Base-by-base conservation (phyloP, 768 basidiomycete genomes). In the Dioszegia aurantiaca region DNA sequence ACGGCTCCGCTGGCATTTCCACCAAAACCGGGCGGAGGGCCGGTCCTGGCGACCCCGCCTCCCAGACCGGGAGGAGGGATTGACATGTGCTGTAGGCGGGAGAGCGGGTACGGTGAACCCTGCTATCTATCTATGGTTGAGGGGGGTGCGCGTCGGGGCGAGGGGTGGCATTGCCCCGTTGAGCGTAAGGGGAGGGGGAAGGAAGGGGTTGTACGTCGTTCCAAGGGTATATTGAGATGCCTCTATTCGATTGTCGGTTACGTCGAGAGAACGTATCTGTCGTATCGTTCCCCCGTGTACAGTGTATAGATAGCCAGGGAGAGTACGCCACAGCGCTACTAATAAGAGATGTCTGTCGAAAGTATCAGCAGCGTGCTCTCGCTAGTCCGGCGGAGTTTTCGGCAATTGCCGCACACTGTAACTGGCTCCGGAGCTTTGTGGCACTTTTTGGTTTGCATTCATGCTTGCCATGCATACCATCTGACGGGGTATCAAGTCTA, bases 1-100 rank as follows among this genome's bases (percentile, higher is more conserved):
- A 12, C 14, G 5, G 24, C 51, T 33, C 48, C 49, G 26, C 43
- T 43, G 27, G 44, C 45, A 44, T 44, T 46, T 52, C 49, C 33
- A 41, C 62, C 69, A 49, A 70, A 70, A 43, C 68, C 68, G 28
- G 69, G 69, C 45, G 69, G 69, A 56, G 69, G 69, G 48, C 68
- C 64, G 56, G 68, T 63, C 55, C 68, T 65, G 54, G 60, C 59
- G 52, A 58, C 63, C 59, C 69, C 67, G 48, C 70, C 70, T 62
- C 67, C 70, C 63, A 72, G 61, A 27, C 70, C 70, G 58, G 70
- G 67, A 63, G 70, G 70, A 62, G 69, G 69, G 61, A 65, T 64
- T 53, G 69, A 71, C 67, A 71, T 68, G 69, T 17, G 44, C 42
- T 46, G 33, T 16, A 27, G 44, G 16, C 11, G 31, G 28, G 4